Evolutionary conservation across 768 basidiomycete genomes (phyloP), one percentile per base, ranked within the genome.

Genomic region (Suillus hirtellus): DNA sequence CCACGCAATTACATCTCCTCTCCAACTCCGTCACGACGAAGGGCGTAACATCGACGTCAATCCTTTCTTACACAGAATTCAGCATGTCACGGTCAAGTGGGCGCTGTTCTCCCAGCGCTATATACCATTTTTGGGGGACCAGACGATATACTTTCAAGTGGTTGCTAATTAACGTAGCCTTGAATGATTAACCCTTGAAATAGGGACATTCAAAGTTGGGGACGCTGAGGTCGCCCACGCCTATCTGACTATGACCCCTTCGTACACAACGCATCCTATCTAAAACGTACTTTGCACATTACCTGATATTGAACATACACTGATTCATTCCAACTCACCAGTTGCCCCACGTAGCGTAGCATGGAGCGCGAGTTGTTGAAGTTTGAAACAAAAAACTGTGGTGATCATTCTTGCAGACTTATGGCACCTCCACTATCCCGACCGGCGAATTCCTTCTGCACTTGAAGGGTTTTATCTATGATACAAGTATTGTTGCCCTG

Each of bases 301-400:
- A 37, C 35, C 35, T 37, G 10, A 37, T 37, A 37, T 37, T 10
- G 35, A 37, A 31, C 5, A 31, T 6, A 31, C 31, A 31, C 31
- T 1, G 6, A 31, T 6, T 31, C 31, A 31, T 31, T 31, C 31
- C 31, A 31, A 31, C 31, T 34, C 9, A 19, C 17, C 27, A 37
- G 8, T 58, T 42, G 52, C 24, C n/a, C 21, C 37, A 55, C 40
- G 37, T 42, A 84, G 83, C 62, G 85, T 89, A 50, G 89, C 89
- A 12, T 93, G 90, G 90, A 81, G 88, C 0, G 65, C 66, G 52
- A 27, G 61, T 34, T 47, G 34, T 7, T 37, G 4, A 31, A 31
- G 0, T 46, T 21, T 17, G 17, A 19, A 43, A n/a, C 9, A 6
- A 24, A n/a, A 43, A 2, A 17, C 12, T 7, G 24, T 24, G 6